Evolutionary conservation across 352 stramenopile genomes (phyloP).

Genomic region (Globisporangium nagaii): DNA sequence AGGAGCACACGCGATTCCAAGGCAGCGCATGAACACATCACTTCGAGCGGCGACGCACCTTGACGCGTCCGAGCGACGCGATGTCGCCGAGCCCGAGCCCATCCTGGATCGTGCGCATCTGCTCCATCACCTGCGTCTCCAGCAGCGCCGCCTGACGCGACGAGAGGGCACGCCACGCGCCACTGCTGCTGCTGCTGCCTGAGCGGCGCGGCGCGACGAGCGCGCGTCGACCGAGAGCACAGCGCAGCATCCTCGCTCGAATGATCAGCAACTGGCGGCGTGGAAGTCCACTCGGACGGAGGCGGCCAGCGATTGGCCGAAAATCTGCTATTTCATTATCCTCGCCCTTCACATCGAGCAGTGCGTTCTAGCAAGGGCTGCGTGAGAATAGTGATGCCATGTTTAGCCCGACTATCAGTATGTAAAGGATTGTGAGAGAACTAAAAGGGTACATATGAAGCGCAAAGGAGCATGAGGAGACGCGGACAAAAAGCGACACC

Average conservation of each 20-base stretch:
- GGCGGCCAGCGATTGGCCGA: conserved; percentile 8
- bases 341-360: background rate
- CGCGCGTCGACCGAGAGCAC: conserved; percentile 16
- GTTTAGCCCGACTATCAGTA: too few species aligned
- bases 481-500: background rate
- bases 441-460: background rate
- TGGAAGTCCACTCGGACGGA: background rate
- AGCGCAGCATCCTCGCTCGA: conserved; percentile 8
- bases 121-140: conserved; percentile 74
- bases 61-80: conserved; percentile 69
- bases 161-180: conserved; percentile 38
- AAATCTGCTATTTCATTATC: background rate
- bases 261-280: background rate
- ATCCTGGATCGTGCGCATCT: conserved; percentile 60
- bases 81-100: conserved; percentile 72
- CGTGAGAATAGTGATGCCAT: background rate
- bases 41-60: conserved; percentile 28
- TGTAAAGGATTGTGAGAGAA: too few species aligned
- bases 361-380: background rate
- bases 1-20: background rate
- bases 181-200: background rate
- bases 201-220: background rate
- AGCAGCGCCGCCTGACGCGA: conserved; percentile 58
- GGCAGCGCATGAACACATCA: background rate
- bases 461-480: background rate